Percentiles rank a stretch among this genome's conserved stretches.
These are phyloP conservation scores for Ottelia alismoides DNA, from an alignment of 106 monocot genomes.

Conservation along the genomic window DNA sequence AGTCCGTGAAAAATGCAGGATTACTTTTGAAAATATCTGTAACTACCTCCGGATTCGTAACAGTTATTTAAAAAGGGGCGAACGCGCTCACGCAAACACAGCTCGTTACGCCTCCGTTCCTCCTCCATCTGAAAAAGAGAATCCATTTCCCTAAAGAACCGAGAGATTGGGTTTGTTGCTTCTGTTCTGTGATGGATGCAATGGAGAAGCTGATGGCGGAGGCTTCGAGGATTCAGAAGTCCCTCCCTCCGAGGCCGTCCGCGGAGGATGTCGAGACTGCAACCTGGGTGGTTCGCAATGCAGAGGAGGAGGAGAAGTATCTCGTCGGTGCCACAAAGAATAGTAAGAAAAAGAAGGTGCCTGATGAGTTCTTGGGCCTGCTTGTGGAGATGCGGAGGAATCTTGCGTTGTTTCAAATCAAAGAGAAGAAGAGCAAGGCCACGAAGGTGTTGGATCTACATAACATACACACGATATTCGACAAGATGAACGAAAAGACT, in stretches of 20 bases:
- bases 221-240: conserved; percentile 23
- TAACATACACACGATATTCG: conserved; percentile 16
- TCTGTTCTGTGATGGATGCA: too few species aligned
- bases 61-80: too few species aligned
- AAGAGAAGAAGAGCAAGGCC: conserved; percentile 34
- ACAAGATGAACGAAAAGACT: conserved; percentile 26
- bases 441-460: conserved; percentile 22
- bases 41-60: too few species aligned
- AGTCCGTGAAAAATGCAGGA: too few species aligned
- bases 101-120: too few species aligned
- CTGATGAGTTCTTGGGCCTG: conserved; percentile 29
- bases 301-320: conserved; percentile 21
- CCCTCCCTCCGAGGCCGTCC: conserved; percentile 23
- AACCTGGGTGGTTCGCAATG: conserved; percentile 4
- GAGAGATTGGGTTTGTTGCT: too few species aligned
- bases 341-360: conserved; percentile 16
- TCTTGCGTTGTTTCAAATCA: conserved; percentile 7
- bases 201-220: too few species aligned
- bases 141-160: too few species aligned
- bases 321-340: conserved; percentile 18
- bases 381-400: conserved; percentile 31
- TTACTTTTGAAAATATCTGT: too few species aligned
- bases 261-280: conserved; percentile 29
- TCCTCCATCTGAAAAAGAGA: too few species aligned
- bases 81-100: too few species aligned